phyloP scores from a whole-genome alignment of 2,329 filamentous ascomycete species.

The Penicillium janthinellum region DNA sequence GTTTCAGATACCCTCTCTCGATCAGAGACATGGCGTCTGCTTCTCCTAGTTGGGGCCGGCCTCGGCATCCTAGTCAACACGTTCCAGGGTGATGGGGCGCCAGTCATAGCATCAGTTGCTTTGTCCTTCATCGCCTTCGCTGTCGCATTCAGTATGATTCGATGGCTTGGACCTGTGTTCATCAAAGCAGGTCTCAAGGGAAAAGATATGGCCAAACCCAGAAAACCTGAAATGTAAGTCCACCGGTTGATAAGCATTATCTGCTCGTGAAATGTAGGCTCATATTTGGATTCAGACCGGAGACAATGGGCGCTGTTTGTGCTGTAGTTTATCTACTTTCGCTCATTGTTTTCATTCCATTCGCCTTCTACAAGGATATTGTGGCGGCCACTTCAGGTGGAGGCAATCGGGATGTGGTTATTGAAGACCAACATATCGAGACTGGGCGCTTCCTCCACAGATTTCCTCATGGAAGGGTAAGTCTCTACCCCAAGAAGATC shows the following conservation, averaged over 20 bases:
- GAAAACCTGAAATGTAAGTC: constrained; percentile 71
- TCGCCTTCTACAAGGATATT: constrained; percentile 98
- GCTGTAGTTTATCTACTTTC: constrained; percentile 88
- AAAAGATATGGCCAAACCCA: constrained; percentile 79
- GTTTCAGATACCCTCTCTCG: constrained; percentile 47
- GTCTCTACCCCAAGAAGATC: background rate
- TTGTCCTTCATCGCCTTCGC: constrained; percentile 84
- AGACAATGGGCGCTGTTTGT: constrained; percentile 94
- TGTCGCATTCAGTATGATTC: constrained; percentile 79
- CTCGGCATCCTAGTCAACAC: constrained; percentile 74
- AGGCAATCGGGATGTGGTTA: constrained; percentile 83
- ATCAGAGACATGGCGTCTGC: constrained; percentile 59
- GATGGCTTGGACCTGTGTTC: constrained; percentile 90
- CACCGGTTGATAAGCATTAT: background rate
- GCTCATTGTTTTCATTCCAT: constrained; percentile 90
- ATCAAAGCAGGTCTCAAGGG: constrained; percentile 87
- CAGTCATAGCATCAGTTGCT: constrained; percentile 82
- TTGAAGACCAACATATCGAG: constrained; percentile 72
- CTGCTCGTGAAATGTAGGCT: constrained; percentile 7
- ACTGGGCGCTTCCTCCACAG: constrained; percentile 83
- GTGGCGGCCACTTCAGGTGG: constrained; percentile 92
- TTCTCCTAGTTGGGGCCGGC: constrained; percentile 68
- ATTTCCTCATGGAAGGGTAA: constrained; percentile 91
- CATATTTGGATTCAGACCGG: constrained; percentile 59
- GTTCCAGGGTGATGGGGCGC: constrained; percentile 82